Base-by-base conservation (phyloP, 2,329 filamentous ascomycete genomes). In the Raffaelea arxii region DNA sequence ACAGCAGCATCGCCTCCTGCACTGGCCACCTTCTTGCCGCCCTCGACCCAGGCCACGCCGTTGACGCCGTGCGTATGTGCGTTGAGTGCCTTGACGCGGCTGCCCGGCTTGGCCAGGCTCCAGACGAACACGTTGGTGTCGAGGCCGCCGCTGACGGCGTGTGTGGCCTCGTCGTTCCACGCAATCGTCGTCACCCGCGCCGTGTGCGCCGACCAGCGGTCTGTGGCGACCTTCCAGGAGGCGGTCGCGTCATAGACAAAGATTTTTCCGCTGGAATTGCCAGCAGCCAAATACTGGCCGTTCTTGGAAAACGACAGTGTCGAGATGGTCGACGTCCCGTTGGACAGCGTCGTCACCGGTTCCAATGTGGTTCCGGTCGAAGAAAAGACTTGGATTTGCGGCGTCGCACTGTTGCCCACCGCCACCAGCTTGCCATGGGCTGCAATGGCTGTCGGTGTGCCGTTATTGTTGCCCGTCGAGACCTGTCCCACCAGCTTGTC, bases 31-130 rank as follows among this genome's bases (percentile, higher is more conserved):
- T 77, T 86, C 18, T 65, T 65, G 48, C 72, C 71, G 9, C 75
- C 78, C 24, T 74, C 75, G 14, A 86, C 73, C 71, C 91, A 98
- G 12, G 76, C 76, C 16, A 97, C 84, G 16, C 86, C 91, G 55
- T 84, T 88, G 18, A 97, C 89, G 10, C 92, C 92, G 59, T 97
- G 92, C 68, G 96, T 96, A 68, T 98, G 92, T 43, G 91, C 89
- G 59, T 95, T 94, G 21, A 80, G 67, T 14, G 81, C 83, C 69
- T 92, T 91, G 55, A 94, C 77, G 55, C 91, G 77, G 64, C 86
- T 86, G 3, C 87, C 89, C 1, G 91, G 91, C 60, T 87, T 86
- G 35, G 70, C 73, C 47, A 96, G 65, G 62, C 87, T 95, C 88
- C 92, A 98, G 25, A 95, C 81, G 61, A 87, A 90, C 19, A 98